These are phyloP conservation scores for Apophysomyces ossiformis DNA, from an alignment of 371 early-diverging fungal species.

Conservation along the genomic window DNA sequence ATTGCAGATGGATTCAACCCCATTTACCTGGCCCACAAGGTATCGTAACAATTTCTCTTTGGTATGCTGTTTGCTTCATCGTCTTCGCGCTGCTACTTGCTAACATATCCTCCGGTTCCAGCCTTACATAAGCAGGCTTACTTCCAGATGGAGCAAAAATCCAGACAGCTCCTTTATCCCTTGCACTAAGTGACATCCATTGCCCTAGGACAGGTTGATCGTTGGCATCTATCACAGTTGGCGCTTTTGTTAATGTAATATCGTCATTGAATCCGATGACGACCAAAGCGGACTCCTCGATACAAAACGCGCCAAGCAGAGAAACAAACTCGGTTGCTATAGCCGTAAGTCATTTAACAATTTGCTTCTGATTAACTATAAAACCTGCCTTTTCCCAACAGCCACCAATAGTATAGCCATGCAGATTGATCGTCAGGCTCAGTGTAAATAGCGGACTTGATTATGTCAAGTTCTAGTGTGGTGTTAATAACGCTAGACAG, in stretches of 20 bases:
- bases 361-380: background rate
- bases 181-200: conserved; percentile 22
- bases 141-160: conserved; percentile 6
- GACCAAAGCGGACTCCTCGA: conserved; percentile 15
- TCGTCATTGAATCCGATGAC: conserved; percentile 33
- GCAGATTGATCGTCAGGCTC: conserved; percentile 97
- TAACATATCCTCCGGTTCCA: conserved; percentile 22
- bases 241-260: conserved; percentile 19
- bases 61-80: conserved; percentile 15
- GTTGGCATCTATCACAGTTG: conserved; percentile 16
- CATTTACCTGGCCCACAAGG: conserved; percentile 5
- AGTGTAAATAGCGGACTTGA: conserved; percentile 89
- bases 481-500: background rate
- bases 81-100: conserved; percentile 29
- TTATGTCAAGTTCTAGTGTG: conserved; percentile 74
- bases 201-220: conserved; percentile 13
- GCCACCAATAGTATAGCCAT: conserved; percentile 94
- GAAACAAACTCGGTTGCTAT: conserved; percentile 26
- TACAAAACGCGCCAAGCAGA: conserved; percentile 28
- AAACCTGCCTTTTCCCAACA: conserved; percentile 69
- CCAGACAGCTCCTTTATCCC: conserved; percentile 33
- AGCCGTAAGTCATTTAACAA: background rate
- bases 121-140: background rate
- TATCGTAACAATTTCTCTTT: conserved; percentile 17
- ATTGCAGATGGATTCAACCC: too few relatives aligned